These are phyloP conservation scores for Polyporus tsugae DNA, from an alignment of 1,284 basidiomycete species.

Conservation along the genomic window DNA sequence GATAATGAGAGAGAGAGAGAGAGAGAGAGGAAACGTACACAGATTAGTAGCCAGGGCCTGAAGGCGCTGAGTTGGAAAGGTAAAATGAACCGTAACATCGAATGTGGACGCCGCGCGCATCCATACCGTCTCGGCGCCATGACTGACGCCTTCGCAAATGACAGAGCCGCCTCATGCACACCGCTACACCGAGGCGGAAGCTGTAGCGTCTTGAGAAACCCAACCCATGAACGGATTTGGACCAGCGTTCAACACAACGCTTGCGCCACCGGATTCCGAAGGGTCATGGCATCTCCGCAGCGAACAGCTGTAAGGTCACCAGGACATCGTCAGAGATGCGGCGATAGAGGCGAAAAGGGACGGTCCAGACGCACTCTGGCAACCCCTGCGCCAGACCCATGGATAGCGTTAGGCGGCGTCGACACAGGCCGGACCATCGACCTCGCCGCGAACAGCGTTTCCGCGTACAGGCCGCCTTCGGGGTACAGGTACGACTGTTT, in stretches of 20 bases:
- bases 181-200: not conserved
- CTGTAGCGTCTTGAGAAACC: not conserved
- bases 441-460: constrained; percentile 19
- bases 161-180: not conserved
- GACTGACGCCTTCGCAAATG: not conserved
- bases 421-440: constrained; percentile 33
- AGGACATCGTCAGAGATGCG: not conserved
- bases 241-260: not conserved
- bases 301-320: constrained; percentile 30
- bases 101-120: constrained; percentile 6
- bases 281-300: constrained; percentile 37
- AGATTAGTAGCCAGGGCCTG: not conserved
- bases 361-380: constrained; percentile 26
- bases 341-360: not conserved
- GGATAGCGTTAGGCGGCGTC: constrained; percentile 32
- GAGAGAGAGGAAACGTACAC: not conserved
- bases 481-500: constrained; percentile 9
- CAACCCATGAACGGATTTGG: constrained; percentile 3
- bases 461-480: constrained; percentile 8
- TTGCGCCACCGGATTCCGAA: not conserved
- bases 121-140: not conserved
- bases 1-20: not conserved
- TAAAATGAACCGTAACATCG: not conserved
- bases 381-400: constrained; percentile 19
- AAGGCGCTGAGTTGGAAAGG: not conserved